Percentiles rank a stretch among this genome's conserved stretches.
phyloP scores from a whole-genome alignment of 2,329 filamentous ascomycete species.

The Alternaria solani region DNA sequence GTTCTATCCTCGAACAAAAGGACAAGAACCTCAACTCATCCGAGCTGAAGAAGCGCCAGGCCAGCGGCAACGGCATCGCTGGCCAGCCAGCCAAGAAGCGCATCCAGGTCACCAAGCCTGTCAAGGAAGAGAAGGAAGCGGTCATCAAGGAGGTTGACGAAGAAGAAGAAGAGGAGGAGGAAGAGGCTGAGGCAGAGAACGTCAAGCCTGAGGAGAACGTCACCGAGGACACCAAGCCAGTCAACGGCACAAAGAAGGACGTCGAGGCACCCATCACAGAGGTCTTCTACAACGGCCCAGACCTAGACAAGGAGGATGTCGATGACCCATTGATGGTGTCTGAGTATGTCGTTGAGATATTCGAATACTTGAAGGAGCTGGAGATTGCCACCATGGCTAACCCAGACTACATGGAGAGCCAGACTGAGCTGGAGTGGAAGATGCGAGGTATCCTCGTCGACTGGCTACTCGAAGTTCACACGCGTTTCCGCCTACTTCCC shows the following conservation, averaged over 20 bases:
- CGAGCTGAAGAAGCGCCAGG: constrained; percentile 78
- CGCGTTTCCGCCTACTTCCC: constrained; percentile 91
- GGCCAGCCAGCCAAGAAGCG: constrained; percentile 73
- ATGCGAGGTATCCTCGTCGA: constrained; percentile 96
- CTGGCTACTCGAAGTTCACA: constrained; percentile 98
- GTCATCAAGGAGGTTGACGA: constrained; percentile 58
- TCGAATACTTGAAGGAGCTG: constrained; percentile 90
- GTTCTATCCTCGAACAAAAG: constrained; percentile 71
- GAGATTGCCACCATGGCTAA: constrained; percentile 85
- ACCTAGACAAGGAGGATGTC: constrained; percentile 85
- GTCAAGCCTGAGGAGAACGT: constrained; percentile 60
- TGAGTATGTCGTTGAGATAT: constrained; percentile 96
- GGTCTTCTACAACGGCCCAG: constrained; percentile 49
- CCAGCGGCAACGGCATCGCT: constrained; percentile 74
- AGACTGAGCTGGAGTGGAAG: constrained; percentile 97
- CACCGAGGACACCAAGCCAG: constrained; percentile 53
- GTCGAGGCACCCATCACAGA: constrained; percentile 35
- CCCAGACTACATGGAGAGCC: constrained; percentile 92
- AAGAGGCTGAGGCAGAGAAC: constrained; percentile 63
- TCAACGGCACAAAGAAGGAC: constrained; percentile 28
- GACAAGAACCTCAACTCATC: constrained; percentile 69
- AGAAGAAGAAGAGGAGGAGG: constrained; percentile 57
- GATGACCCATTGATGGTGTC: constrained; percentile 98
- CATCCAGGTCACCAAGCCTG: constrained; percentile 61
- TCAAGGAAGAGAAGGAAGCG: constrained; percentile 64